These are phyloP conservation scores for Amanita jacksonii DNA, from an alignment of 768 basidiomycete species.

Conservation along the genomic window DNA sequence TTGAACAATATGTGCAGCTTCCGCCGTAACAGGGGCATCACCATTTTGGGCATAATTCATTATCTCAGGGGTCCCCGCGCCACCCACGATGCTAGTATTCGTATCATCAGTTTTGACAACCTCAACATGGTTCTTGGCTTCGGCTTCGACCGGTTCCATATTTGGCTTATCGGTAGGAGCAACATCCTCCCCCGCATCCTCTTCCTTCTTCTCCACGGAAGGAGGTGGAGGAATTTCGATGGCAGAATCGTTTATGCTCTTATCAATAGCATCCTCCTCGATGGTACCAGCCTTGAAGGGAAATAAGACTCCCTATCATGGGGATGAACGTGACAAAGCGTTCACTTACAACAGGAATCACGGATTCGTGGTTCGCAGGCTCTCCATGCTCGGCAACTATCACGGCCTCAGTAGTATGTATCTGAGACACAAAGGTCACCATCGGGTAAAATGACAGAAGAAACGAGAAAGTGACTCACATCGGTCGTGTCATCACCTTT, in stretches of 20 bases:
- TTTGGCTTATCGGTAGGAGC: neutral
- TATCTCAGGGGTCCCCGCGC: neutral
- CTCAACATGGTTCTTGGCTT: neutral
- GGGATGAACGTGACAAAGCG: neutral
- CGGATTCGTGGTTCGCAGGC: neutral
- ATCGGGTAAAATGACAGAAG: no score
- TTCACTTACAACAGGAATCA: neutral
- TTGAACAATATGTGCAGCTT: neutral
- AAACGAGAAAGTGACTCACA: neutral
- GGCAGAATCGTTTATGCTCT: conserved; percentile 3
- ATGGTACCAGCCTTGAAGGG: conserved; percentile 1
- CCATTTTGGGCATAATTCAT: neutral
- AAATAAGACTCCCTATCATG: neutral
- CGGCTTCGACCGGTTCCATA: neutral
- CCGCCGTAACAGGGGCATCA: neutral
- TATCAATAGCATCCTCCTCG: conserved; percentile 3
- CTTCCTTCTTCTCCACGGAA: conserved; percentile 2
- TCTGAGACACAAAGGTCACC: no score
- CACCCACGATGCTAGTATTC: neutral
- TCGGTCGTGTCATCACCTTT: neutral
- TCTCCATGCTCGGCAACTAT: neutral
- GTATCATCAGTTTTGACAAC: neutral
- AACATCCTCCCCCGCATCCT: neutral
- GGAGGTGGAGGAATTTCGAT: conserved; percentile 3
- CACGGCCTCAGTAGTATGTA: neutral